phyloP scores from a whole-genome alignment of 257 asterid genomes.

The Coffea eugenioides region DNA sequence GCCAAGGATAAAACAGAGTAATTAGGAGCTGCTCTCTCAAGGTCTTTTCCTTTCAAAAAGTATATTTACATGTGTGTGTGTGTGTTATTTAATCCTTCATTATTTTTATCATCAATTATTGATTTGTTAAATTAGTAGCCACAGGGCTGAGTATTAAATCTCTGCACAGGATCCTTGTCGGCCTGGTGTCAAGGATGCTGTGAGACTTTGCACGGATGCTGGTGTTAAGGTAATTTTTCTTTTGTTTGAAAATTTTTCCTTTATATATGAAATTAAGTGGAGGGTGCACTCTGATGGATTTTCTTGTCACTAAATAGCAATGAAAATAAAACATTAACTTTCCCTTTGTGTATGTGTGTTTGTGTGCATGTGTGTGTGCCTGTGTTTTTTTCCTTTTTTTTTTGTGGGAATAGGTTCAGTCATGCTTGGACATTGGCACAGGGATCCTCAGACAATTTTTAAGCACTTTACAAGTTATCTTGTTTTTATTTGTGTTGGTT shows the following conservation, averaged over 20 bases:
- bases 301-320: background rate
- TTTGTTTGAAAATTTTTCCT: background rate
- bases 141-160: slow-evolving; percentile 9
- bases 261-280: background rate
- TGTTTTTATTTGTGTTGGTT: background rate
- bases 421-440: background rate
- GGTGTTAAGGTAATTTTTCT: slow-evolving; percentile 74
- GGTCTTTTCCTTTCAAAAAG: background rate
- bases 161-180: slow-evolving; percentile 92
- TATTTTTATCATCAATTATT: background rate
- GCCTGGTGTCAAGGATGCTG: slow-evolving; percentile 95
- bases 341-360: too few species aligned
- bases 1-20: background rate
- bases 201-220: slow-evolving; percentile 72
- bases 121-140: background rate
- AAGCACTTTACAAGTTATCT: background rate
- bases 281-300: background rate
- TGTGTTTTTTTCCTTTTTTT: background rate
- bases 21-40: background rate
- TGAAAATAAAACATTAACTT: background rate
- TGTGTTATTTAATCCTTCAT: background rate
- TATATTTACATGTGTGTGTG: background rate
- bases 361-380: too few species aligned
- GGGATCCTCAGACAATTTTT: background rate
- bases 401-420: background rate